These are phyloP conservation scores for Aspergillus pseudonomiae DNA, from an alignment of 2,329 filamentous ascomycete species.

Conservation along the genomic window DNA sequence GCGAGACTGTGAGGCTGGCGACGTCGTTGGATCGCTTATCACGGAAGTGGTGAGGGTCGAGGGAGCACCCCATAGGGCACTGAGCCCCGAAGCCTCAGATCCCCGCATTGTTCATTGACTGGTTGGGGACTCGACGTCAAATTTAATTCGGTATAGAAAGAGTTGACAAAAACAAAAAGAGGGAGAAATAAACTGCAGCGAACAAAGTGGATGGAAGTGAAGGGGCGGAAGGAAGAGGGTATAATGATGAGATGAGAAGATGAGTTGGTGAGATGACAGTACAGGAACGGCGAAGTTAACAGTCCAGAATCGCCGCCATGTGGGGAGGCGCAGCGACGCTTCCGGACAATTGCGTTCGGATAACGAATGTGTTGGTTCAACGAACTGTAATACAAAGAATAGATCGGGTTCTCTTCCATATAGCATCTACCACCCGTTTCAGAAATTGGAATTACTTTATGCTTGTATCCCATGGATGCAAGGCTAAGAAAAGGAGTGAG, in stretches of 20 bases:
- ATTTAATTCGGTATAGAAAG: conserved; percentile 2
- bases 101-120: conserved; percentile 45
- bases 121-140: neutral
- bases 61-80: conserved; percentile 38
- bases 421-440: neutral
- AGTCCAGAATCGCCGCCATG: conserved; percentile 8
- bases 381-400: neutral
- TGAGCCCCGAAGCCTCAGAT: conserved; percentile 42
- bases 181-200: conserved; percentile 1
- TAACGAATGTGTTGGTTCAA: neutral
- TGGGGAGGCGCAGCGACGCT: conserved; percentile 15
- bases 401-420: neutral
- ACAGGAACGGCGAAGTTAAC: conserved; percentile 4
- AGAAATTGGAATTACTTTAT: neutral
- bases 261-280: conserved; percentile 8
- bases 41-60: conserved; percentile 37
- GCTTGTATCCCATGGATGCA: neutral
- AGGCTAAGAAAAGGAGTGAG: neutral
- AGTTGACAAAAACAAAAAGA: neutral
- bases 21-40: conserved; percentile 32
- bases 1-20: conserved; percentile 25
- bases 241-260: conserved; percentile 18
- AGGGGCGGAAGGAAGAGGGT: conserved; percentile 14
- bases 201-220: conserved; percentile 7
- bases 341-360: conserved; percentile 15